These are phyloP conservation scores for Acacia pycnantha DNA, from an alignment of 331 rosid species.

Conservation along the genomic window DNA sequence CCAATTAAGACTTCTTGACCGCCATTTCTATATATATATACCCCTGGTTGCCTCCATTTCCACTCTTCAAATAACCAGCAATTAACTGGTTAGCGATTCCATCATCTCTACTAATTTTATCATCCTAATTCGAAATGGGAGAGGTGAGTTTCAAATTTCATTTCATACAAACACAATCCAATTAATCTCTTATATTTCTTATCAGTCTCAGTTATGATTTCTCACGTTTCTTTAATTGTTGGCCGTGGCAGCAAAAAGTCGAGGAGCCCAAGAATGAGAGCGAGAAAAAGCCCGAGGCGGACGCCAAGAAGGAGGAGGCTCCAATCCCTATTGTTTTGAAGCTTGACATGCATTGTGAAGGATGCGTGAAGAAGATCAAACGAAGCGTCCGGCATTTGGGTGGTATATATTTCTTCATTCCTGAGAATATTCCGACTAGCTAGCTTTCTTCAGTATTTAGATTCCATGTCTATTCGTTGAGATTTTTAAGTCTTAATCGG, in stretches of 20 bases:
- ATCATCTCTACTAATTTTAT: background rate
- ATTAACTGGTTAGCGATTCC: background rate
- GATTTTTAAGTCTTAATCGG: background rate
- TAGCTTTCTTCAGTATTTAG: background rate
- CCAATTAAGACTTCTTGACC: conserved; percentile 27
- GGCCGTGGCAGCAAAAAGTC: conserved; percentile 47
- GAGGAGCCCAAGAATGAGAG: conserved; percentile 57
- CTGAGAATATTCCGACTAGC: background rate
- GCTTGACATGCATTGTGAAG: conserved; percentile 89
- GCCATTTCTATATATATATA: background rate
- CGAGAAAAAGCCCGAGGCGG: conserved; percentile 62
- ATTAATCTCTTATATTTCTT: too few species aligned
- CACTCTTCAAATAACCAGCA: conserved; percentile 32
- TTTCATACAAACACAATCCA: background rate
- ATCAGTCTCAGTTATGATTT: background rate
- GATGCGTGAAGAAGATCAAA: conserved; percentile 85
- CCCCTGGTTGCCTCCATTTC: conserved; percentile 9
- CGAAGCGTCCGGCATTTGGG: conserved; percentile 50
- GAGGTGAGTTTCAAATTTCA: conserved; percentile 42
- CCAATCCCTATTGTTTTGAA: conserved; percentile 56
- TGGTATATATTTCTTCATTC: conserved; percentile 39
- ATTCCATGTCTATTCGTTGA: background rate
- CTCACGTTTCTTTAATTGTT: background rate
- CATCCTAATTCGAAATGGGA: conserved; percentile 40
- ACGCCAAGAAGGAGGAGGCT: conserved; percentile 58